Evolutionary conservation across 1,284 basidiomycete species (phyloP).

Genomic region (Irpex sp.): DNA sequence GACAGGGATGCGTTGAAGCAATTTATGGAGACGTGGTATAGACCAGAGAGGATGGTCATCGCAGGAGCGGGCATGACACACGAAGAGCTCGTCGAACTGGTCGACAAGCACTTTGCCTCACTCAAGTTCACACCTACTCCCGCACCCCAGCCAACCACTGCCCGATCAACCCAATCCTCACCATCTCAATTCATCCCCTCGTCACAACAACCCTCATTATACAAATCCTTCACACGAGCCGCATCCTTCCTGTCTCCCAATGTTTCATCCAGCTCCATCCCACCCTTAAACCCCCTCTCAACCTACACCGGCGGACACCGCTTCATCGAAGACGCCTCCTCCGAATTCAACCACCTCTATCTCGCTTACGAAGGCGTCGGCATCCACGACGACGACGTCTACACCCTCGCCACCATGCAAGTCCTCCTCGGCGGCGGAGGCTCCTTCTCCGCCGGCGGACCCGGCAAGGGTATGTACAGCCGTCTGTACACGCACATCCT

Average conservation of each 20-base stretch:
- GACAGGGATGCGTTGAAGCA: conserved; percentile 60
- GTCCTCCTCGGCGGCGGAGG: conserved; percentile 94
- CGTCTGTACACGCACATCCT: conserved; percentile 96
- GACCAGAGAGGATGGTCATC: conserved; percentile 90
- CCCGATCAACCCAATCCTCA: conserved; percentile 22
- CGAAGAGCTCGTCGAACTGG: conserved; percentile 80
- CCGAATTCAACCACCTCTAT: conserved; percentile 87
- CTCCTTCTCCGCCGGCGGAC: conserved; percentile 93
- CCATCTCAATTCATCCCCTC: conserved; percentile 51
- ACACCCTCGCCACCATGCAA: conserved; percentile 91
- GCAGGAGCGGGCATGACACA: conserved; percentile 93
- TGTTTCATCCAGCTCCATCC: conserved; percentile 15
- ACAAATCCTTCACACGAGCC: conserved; percentile 65
- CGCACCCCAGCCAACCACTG: conserved; percentile 20
- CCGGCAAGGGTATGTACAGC: conserved; percentile 99
- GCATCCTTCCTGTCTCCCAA: conserved; percentile 65
- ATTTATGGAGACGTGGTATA: conserved; percentile 82
- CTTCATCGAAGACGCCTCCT: conserved; percentile 43
- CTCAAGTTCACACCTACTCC: conserved; percentile 41
- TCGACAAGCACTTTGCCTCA: conserved; percentile 79
- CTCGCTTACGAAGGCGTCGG: conserved; percentile 90
- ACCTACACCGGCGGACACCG: conserved; percentile 84
- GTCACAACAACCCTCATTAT: conserved; percentile 40
- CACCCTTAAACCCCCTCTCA: conserved; percentile 41
- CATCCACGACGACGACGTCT: conserved; percentile 92